A percentile compares a stretch with the other conserved stretches of the same genome.
These are phyloP conservation scores for Urostyla sp. DNA, from an alignment of 73 alveolate species.

Conservation along the genomic window DNA sequence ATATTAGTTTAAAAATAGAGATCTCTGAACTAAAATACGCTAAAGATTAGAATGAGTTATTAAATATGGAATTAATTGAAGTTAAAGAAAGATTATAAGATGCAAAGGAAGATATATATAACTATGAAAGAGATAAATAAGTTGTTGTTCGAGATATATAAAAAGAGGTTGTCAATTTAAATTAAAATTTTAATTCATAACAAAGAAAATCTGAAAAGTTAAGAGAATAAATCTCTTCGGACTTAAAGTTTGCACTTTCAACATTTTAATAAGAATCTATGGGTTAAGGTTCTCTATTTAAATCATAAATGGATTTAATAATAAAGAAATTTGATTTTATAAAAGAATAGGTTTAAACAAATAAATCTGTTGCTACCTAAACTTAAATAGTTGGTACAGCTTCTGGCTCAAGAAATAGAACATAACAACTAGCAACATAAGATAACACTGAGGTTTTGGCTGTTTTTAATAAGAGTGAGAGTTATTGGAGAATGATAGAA, in stretches of 20 bases:
- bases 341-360: background rate
- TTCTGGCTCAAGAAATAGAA: too few species aligned
- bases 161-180: background rate
- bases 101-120: conserved; percentile 3
- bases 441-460: background rate
- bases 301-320: conserved; percentile 12
- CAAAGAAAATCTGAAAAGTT: background rate
- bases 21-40: conserved; percentile 9
- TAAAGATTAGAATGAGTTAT: conserved; percentile 14
- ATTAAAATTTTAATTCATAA: conserved; percentile 12
- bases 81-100: conserved; percentile 10
- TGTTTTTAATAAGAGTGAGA: background rate
- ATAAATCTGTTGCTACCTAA: background rate
- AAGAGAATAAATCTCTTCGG: conserved; percentile 9
- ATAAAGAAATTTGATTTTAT: conserved; percentile 34
- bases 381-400: background rate
- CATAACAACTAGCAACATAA: background rate
- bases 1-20: conserved; percentile 7
- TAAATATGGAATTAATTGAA: background rate
- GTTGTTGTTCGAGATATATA: conserved; percentile 19
- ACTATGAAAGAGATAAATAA: conserved; percentile 5
- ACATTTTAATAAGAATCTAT: background rate
- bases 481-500: conserved; percentile 7
- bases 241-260: background rate
- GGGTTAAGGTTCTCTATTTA: too few species aligned